A percentile compares a stretch with the other conserved stretches of the same genome.
Conservation (phyloP, 306 rosid genomes). For the Purshia tridentata region DNA sequence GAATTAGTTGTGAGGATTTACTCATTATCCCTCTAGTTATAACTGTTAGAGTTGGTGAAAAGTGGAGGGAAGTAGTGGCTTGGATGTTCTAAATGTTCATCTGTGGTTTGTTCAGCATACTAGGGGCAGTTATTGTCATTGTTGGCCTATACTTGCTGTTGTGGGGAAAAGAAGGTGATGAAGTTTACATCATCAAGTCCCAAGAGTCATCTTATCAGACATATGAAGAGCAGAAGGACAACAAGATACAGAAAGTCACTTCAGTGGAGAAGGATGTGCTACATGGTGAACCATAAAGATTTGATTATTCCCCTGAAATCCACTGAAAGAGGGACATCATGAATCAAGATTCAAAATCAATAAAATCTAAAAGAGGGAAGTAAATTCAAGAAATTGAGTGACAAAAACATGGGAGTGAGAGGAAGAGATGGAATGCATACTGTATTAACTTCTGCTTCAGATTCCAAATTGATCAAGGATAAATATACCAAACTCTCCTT, state of each 20-base stretch:
- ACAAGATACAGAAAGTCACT: background rate
- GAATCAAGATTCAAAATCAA: background rate
- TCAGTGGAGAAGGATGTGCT: background rate
- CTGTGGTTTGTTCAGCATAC: constrained; percentile 47
- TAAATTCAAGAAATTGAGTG: background rate
- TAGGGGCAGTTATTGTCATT: constrained; percentile 63
- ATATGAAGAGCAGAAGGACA: background rate
- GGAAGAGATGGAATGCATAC: background rate
- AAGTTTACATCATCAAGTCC: constrained; percentile 29
- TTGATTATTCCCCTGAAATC: background rate
- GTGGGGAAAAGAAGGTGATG: constrained; percentile 79
- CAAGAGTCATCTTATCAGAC: constrained; percentile 26
- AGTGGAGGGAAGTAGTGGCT: background rate
- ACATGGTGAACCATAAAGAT: background rate
- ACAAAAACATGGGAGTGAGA: background rate
- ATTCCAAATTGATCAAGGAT: background rate
- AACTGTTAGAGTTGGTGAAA: no score
- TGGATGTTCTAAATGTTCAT: background rate
- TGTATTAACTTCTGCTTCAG: background rate
- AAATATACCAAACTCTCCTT: background rate
- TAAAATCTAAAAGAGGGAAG: background rate
- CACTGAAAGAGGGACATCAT: background rate
- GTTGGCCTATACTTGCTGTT: constrained; percentile 65
- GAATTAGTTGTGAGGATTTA: background rate
- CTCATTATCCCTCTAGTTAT: background rate